Conservation (phyloP, 202 grass and related monocot species). For the Dendrocalamus latiflorus region DNA sequence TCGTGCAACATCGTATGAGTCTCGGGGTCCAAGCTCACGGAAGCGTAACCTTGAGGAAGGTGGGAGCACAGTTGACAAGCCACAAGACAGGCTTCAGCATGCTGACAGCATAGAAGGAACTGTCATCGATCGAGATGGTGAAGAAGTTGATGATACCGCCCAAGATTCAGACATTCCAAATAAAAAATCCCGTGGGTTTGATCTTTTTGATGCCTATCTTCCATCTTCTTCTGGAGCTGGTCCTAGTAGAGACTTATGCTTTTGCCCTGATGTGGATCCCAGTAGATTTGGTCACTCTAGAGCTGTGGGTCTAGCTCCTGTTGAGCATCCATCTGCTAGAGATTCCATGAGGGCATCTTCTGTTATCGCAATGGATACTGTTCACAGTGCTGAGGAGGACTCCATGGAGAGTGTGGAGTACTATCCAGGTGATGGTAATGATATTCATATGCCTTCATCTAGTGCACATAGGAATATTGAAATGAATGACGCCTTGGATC, state of each 20-base stretch:
- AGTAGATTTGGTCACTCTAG: conserved; percentile 49
- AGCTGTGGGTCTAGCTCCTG: conserved; percentile 36
- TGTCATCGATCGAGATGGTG: conserved; percentile 80
- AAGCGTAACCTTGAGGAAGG: conserved; percentile 95
- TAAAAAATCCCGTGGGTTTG: conserved; percentile 61
- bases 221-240: conserved; percentile 89
- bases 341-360: conserved; percentile 79
- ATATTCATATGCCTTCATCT: conserved; percentile 75
- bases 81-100: conserved; percentile 58
- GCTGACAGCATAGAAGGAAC: conserved; percentile 92
- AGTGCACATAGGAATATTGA: conserved; percentile 61
- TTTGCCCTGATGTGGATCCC: conserved; percentile 55
- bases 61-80: conserved; percentile 95
- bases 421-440: conserved; percentile 67
- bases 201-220: conserved; percentile 62
- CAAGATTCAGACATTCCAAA: conserved; percentile 64
- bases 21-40: conserved; percentile 78
- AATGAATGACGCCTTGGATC: conserved; percentile 85
- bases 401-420: conserved; percentile 99
- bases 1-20: conserved; percentile 85
- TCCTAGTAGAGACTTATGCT: conserved; percentile 78
- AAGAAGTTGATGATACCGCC: conserved; percentile 82
- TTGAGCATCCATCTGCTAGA: conserved; percentile 51
- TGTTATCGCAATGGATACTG: conserved; percentile 90
- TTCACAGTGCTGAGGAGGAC: conserved; percentile 53